phyloP scores from a whole-genome alignment of 2,329 filamentous ascomycete genomes.

The Arthrinium puccinioides region DNA sequence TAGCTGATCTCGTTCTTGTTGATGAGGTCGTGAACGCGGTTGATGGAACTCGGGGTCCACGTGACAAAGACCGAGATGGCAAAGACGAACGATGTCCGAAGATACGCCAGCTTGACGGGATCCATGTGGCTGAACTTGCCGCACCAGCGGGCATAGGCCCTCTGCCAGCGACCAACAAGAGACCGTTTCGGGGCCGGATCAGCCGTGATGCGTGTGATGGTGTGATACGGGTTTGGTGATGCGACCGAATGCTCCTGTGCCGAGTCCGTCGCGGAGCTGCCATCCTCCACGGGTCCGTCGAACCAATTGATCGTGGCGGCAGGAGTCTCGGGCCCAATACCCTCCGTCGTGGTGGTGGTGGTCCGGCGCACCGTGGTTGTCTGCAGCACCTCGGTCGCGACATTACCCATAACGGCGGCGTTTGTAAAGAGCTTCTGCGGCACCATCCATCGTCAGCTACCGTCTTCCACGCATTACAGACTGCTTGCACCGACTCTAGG shows the following conservation, averaged over 20 bases:
- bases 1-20: slow-evolving; percentile 44
- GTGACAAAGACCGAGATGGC: slow-evolving; percentile 54
- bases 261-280: neutral
- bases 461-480: no score
- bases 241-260: neutral
- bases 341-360: slow-evolving; percentile 1
- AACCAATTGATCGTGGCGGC: slow-evolving; percentile 18
- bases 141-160: slow-evolving; percentile 15
- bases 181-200: slow-evolving; percentile 11
- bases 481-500: no score
- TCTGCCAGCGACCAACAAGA: slow-evolving; percentile 8
- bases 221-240: slow-evolving; percentile 14
- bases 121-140: slow-evolving; percentile 35
- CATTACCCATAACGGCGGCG: slow-evolving; percentile 23
- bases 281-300: slow-evolving; percentile 16
- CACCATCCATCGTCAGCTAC: no score
- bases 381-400: slow-evolving; percentile 21
- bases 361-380: slow-evolving; percentile 21
- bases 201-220: slow-evolving; percentile 22
- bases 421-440: slow-evolving; percentile 21
- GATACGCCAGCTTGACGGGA: slow-evolving; percentile 53
- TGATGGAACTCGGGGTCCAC: slow-evolving; percentile 63
- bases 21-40: slow-evolving; percentile 63
- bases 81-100: slow-evolving; percentile 54
- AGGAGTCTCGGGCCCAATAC: slow-evolving; percentile 2